phyloP scores from a whole-genome alignment of 2,329 filamentous ascomycete genomes.

The Cucurbitaria berberidis region DNA sequence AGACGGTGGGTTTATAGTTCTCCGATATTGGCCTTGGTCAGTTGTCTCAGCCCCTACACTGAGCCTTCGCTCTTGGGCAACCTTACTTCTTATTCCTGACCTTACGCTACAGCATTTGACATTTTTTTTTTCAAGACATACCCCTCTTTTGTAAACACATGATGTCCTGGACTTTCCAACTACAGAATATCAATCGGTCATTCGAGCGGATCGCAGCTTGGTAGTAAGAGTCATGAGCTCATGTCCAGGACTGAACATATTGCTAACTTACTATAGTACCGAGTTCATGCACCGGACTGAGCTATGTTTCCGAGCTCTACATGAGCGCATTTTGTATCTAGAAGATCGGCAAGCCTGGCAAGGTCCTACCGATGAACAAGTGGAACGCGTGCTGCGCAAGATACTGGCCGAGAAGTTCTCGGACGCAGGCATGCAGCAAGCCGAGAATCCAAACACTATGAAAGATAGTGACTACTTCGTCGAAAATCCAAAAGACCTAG shows the following conservation, averaged over 20 bases:
- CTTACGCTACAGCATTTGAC: neutral
- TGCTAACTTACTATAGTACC: constrained; percentile 20
- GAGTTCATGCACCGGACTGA: constrained; percentile 44
- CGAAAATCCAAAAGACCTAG: constrained; percentile 15
- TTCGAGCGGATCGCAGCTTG: constrained; percentile 42
- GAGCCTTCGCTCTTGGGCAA: neutral
- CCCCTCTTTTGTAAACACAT: neutral
- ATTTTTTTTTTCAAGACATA: neutral
- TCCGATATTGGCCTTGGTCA: constrained; percentile 25
- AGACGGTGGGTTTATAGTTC: constrained; percentile 15
- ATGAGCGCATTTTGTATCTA: constrained; percentile 33
- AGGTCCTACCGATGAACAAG: constrained; percentile 41
- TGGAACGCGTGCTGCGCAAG: constrained; percentile 45
- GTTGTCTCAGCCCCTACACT: constrained; percentile 9
- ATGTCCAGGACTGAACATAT: neutral
- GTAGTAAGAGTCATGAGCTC: constrained; percentile 31
- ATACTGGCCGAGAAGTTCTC: constrained; percentile 43
- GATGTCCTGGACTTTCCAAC: constrained; percentile 42
- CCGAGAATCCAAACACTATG: constrained; percentile 8
- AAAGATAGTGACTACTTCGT: constrained; percentile 29
- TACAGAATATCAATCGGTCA: constrained; percentile 41
- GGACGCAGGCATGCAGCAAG: constrained; percentile 14
- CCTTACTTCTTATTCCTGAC: neutral
- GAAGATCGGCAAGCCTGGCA: constrained; percentile 32
- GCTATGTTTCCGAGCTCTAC: constrained; percentile 33